phyloP scores from a whole-genome alignment of 2,329 filamentous ascomycete genomes.

The Calonectria ilicicola region DNA sequence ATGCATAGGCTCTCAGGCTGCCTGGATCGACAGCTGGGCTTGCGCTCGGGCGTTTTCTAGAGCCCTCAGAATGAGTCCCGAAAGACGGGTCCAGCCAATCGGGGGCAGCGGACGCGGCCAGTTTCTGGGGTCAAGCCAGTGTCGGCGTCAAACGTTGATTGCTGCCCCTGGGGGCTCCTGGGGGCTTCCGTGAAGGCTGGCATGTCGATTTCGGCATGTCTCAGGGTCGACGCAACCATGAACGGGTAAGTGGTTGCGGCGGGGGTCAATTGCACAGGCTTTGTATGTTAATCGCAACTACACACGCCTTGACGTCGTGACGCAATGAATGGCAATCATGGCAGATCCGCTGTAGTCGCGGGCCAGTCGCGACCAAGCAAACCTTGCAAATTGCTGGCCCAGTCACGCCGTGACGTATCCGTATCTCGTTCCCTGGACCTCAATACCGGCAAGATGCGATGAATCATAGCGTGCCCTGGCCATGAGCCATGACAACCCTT shows the following conservation, averaged over 20 bases:
- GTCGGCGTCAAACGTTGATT: constrained; percentile 13
- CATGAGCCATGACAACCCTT: neutral
- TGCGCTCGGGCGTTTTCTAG: constrained; percentile 18
- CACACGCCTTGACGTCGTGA: neutral
- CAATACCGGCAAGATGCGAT: constrained; percentile 5
- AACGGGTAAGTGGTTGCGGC: neutral
- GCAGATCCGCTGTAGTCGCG: neutral
- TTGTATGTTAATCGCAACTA: neutral
- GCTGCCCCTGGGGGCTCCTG: neutral
- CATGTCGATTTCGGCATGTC: constrained; percentile 3
- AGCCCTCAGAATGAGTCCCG: constrained; percentile 22
- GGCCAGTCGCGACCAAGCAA: neutral
- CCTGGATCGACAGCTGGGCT: constrained; percentile 21
- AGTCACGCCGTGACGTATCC: constrained; percentile 17
- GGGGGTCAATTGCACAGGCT: neutral
- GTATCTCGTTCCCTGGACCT: neutral
- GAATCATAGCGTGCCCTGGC: neutral
- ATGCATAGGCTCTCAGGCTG: constrained; percentile 1
- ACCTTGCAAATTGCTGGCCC: neutral
- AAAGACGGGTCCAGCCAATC: constrained; percentile 29
- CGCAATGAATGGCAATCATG: neutral
- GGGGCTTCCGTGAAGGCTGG: neutral
- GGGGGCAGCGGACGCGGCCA: constrained; percentile 17
- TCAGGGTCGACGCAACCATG: neutral
- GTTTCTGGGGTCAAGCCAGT: constrained; percentile 24